Evolutionary conservation across 495 filamentous ascomycete genomes (phyloP).

Genomic region (Bombardia bombarda): DNA sequence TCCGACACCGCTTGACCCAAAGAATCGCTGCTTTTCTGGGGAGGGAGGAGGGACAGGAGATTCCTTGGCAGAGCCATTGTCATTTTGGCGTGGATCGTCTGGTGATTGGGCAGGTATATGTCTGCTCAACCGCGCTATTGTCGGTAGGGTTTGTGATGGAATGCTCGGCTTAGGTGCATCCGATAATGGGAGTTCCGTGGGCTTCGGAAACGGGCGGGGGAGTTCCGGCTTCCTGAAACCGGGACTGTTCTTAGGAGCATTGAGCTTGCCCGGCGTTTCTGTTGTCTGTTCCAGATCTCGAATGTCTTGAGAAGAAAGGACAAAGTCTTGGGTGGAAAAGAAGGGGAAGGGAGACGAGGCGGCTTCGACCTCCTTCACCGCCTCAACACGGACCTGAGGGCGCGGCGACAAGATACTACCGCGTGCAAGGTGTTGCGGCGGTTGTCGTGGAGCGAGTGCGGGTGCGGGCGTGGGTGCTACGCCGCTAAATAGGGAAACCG

Average conservation of each 20-base stretch:
- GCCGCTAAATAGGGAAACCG: background rate
- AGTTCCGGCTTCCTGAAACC: background rate
- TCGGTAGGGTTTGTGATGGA: too few relatives aligned
- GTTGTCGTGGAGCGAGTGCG: background rate
- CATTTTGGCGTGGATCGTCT: too few relatives aligned
- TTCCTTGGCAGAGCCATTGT: background rate
- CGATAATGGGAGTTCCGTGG: background rate
- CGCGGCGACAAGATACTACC: background rate
- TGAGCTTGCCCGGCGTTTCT: conserved; percentile 8
- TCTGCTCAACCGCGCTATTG: too few relatives aligned
- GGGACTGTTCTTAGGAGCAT: background rate
- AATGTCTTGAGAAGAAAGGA: conserved; percentile 40
- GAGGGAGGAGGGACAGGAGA: background rate
- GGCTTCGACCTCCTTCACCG: background rate
- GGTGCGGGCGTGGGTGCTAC: background rate
- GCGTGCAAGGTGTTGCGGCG: background rate
- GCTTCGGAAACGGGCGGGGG: background rate
- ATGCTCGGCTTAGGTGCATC: too few relatives aligned
- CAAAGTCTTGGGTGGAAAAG: conserved; percentile 37
- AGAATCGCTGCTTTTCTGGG: conserved; percentile 8
- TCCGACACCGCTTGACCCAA: conserved; percentile 6
- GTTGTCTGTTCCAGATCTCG: conserved; percentile 30
- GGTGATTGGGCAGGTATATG: too few relatives aligned
- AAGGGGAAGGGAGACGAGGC: conserved; percentile 10
- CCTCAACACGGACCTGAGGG: background rate